These are phyloP conservation scores for Yamadazyma dendronema DNA, from an alignment of 1,139 yeast species.

Conservation along the genomic window DNA sequence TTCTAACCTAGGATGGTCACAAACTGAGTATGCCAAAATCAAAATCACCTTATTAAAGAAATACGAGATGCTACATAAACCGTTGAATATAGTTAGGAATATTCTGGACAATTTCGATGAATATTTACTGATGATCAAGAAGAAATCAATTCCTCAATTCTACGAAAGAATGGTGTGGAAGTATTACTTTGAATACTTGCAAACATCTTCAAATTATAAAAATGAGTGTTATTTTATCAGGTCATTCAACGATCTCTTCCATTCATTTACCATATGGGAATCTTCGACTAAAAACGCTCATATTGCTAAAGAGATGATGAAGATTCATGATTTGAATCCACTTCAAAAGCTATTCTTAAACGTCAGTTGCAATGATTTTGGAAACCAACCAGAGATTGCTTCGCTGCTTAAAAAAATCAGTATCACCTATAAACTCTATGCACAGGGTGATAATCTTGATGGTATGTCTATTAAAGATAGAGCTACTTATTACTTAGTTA, in stretches of 20 bases:
- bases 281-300: conserved; percentile 19
- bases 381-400: conserved; percentile 2
- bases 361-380: too few relatives aligned
- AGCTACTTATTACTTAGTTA: conserved; percentile 7
- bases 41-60: conserved; percentile 36
- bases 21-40: conserved; percentile 20
- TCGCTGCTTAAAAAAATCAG: conserved; percentile 8
- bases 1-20: conserved; percentile 11
- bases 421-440: conserved; percentile 6
- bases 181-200: conserved; percentile 37
- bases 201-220: conserved; percentile 19
- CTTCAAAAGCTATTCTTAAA: conserved; percentile 9
- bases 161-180: conserved; percentile 46
- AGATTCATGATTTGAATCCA: conserved; percentile 5
- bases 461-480: conserved; percentile 3
- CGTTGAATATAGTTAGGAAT: conserved; percentile 30
- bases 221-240: conserved; percentile 27
- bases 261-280: conserved; percentile 43
- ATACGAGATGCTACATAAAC: conserved; percentile 31
- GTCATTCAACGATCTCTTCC: conserved; percentile 20
- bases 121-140: conserved; percentile 29
- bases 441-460: conserved; percentile 1
- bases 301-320: conserved; percentile 3
- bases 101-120: conserved; percentile 27
- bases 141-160: conserved; percentile 28